Evolutionary conservation across 306 rosid species (phyloP), one percentile per base, ranked within the genome.

Genomic region (Vigna nakashimae): DNA sequence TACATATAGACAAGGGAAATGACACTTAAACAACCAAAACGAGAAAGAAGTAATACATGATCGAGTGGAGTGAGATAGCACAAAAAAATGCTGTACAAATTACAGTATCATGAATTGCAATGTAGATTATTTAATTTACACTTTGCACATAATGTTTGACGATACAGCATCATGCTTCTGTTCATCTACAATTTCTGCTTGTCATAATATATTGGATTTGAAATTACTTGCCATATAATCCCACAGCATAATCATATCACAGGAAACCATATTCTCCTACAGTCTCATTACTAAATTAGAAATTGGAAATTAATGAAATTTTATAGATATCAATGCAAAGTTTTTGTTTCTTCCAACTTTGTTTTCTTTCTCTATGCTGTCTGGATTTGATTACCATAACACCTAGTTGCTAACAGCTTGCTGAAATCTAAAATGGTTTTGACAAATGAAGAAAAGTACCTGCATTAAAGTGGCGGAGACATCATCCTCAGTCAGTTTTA

Each of bases 381-480:
- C 28, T 26, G 28, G 3, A 4, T 26, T 26, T 26, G 28, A 26
- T 26, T 26, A 26, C 28, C 28, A 26, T 26, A 26, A 2, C 28
- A 2, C 28, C 28, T 26, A 26, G 28, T 26, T 26, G 28, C 28
- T 26, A 26, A 26, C 28, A 26, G 28, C 28, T 26, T 26, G 28
- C 28, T 26, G 28, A 26, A 26, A 26, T 26, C 28, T 30, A 3
- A 24, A 36, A 48, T 49, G 30, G 40, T 68, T 74, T 16, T 28
- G 57, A 26, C 14, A 70, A 74, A 43, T 52, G 73, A 83, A 63
- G 78, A 62, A 30, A 22, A 46, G 52, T 84, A 95, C 98, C 96
- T 95, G 98, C 51, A 95, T 57, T 53, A 94, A 62, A 26, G 98
- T 92, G 68, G 92, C 78, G 62, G 85, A 53, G 65, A 63, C 96